phyloP scores from a whole-genome alignment of 768 basidiomycete species.

The Pisolithus tinctorius region DNA sequence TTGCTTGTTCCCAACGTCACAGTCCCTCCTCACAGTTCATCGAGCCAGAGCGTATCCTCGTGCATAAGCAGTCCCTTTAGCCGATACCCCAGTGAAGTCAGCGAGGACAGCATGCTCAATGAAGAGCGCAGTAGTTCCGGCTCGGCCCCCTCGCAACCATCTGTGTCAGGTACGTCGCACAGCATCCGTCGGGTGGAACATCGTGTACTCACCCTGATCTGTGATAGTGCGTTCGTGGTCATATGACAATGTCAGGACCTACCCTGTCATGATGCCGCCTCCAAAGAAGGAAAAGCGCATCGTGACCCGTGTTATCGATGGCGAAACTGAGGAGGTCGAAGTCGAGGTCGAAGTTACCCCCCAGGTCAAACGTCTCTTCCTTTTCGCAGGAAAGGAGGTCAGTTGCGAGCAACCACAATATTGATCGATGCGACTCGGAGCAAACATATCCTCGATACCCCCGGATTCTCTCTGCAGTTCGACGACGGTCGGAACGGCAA shows the following conservation, averaged over 20 bases:
- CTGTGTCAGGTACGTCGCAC: conserved; percentile 44
- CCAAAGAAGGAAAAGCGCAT: conserved; percentile 46
- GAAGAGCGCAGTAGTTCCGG: conserved; percentile 17
- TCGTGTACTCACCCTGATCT: conserved; percentile 2
- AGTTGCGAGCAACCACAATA: conserved; percentile 19
- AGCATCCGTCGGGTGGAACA: not conserved
- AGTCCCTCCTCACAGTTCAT: conserved; percentile 24
- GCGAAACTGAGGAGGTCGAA: conserved; percentile 47
- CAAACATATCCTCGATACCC: conserved; percentile 24
- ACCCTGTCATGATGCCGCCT: conserved; percentile 48
- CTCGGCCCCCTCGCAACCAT: conserved; percentile 31
- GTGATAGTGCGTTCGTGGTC: conserved; percentile 63
- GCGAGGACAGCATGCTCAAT: conserved; percentile 28
- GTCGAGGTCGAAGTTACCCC: conserved; percentile 48
- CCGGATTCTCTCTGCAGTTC: conserved; percentile 18
- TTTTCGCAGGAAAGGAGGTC: conserved; percentile 48
- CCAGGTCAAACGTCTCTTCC: conserved; percentile 59
- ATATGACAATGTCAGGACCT: conserved; percentile 66
- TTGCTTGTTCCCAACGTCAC: conserved; percentile 48
- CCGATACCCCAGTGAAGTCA: conserved; percentile 35
- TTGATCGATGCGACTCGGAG: conserved; percentile 13
- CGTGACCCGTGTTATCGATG: conserved; percentile 42
- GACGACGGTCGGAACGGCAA: conserved; percentile 27
- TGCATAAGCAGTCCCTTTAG: conserved; percentile 33
- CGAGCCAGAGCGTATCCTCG: conserved; percentile 27